These are phyloP conservation scores for Crataegus laevigata DNA, from an alignment of 306 rosid species.

Conservation along the genomic window DNA sequence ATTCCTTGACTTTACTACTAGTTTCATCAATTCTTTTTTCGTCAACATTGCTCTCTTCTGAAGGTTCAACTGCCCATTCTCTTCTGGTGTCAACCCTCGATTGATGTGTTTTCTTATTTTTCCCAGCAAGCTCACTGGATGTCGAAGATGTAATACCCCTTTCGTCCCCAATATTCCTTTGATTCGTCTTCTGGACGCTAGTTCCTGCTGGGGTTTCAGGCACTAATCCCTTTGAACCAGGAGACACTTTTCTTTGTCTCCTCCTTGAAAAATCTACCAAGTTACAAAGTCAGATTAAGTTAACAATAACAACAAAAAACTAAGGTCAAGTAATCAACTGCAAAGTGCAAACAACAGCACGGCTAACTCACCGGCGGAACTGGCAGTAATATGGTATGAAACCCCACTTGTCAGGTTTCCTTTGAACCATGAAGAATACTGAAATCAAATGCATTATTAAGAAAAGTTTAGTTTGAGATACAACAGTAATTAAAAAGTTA, in stretches of 20 bases:
- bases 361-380: constrained; percentile 54
- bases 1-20: constrained; percentile 24
- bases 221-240: constrained; percentile 46
- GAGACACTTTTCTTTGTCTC: constrained; percentile 47
- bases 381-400: constrained; percentile 38
- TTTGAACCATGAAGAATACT: constrained; percentile 51
- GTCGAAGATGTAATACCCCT: constrained; percentile 38
- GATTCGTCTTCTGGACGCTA: constrained; percentile 33
- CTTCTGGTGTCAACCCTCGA: constrained; percentile 19
- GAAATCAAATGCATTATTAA: constrained; percentile 15
- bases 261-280: constrained; percentile 58
- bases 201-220: constrained; percentile 33
- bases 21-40: constrained; percentile 24
- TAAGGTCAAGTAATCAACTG: not conserved
- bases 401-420: constrained; percentile 35
- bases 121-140: constrained; percentile 30
- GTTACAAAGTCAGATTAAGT: not conserved
- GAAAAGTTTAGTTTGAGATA: constrained; percentile 8
- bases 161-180: constrained; percentile 29
- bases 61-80: constrained; percentile 29
- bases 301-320: not conserved
- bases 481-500: not conserved
- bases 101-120: constrained; percentile 23
- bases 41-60: constrained; percentile 26
- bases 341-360: not conserved